phyloP scores from a whole-genome alignment of 2,329 filamentous ascomycete species.

The Ascochyta rabiei region DNA sequence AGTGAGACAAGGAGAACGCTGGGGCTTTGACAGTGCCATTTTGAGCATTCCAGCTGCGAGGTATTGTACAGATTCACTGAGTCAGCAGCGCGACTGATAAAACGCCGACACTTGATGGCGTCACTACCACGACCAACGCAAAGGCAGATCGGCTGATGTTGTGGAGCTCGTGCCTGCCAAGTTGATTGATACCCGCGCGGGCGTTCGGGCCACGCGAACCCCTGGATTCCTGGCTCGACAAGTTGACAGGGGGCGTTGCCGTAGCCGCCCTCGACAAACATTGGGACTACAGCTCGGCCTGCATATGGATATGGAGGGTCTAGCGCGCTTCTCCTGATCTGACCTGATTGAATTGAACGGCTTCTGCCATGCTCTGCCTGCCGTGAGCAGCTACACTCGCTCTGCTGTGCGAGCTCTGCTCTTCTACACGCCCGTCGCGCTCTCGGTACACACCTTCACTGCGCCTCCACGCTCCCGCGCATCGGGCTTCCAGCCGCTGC shows the following conservation, averaged over 20 bases:
- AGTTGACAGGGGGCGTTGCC: slow-evolving; percentile 13
- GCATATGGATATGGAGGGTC: slow-evolving; percentile 4
- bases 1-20: not conserved
- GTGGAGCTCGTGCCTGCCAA: slow-evolving; percentile 12
- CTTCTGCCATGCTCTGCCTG: slow-evolving; percentile 32
- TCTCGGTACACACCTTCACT: slow-evolving; percentile 27
- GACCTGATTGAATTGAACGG: too few relatives aligned
- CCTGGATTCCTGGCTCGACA: slow-evolving; percentile 14
- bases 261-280: slow-evolving; percentile 6
- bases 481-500: slow-evolving; percentile 2
- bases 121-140: slow-evolving; percentile 8
- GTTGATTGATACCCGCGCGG: slow-evolving; percentile 15
- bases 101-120: slow-evolving; percentile 11
- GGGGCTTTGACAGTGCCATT: not conserved
- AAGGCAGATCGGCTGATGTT: slow-evolving; percentile 4
- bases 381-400: slow-evolving; percentile 37
- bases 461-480: slow-evolving; percentile 28
- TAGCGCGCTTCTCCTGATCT: slow-evolving; percentile 18
- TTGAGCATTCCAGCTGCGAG: not conserved
- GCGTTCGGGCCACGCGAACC: slow-evolving; percentile 7
- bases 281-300: slow-evolving; percentile 8
- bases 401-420: slow-evolving; percentile 33
- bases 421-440: slow-evolving; percentile 28
- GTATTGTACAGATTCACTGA: not conserved
- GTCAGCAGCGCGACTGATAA: not conserved